Evolutionary conservation across 2,329 filamentous ascomycete species (phyloP).

Genomic region (Diaporthe sp.): DNA sequence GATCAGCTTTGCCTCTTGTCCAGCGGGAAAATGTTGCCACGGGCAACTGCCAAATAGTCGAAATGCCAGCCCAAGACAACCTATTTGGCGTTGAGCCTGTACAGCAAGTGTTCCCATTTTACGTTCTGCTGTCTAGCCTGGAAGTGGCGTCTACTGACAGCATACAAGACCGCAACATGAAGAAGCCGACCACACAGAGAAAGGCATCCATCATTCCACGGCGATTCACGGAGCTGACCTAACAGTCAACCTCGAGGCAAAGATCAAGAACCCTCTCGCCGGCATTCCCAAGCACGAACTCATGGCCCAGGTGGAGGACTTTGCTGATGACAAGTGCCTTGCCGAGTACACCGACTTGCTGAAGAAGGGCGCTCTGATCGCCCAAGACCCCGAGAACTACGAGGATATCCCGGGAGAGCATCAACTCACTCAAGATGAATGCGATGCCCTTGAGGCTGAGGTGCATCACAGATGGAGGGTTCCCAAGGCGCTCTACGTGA

Average conservation of each 20-base stretch:
- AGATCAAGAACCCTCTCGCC: too few relatives aligned
- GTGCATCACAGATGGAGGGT: constrained; percentile 78
- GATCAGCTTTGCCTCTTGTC: background rate
- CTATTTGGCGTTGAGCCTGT: constrained; percentile 17
- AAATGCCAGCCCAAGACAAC: constrained; percentile 17
- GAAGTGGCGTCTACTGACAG: background rate
- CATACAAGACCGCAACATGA: constrained; percentile 14
- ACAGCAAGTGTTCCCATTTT: background rate
- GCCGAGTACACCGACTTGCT: constrained; percentile 60
- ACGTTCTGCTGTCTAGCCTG: background rate
- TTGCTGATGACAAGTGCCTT: constrained; percentile 58
- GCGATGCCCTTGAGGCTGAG: constrained; percentile 74
- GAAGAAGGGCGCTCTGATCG: constrained; percentile 54
- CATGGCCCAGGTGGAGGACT: too few relatives aligned
- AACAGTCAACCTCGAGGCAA: constrained; percentile 55
- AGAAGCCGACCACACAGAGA: constrained; percentile 38
- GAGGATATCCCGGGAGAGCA: constrained; percentile 57
- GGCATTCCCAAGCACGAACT: too few relatives aligned
- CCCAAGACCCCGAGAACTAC: constrained; percentile 58
- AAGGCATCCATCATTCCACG: constrained; percentile 38
- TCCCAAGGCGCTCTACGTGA: constrained; percentile 73
- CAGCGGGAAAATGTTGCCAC: background rate
- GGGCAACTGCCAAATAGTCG: background rate
- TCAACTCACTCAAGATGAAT: constrained; percentile 62
- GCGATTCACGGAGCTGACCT: constrained; percentile 55